Percentiles rank a stretch among this genome's conserved stretches.
Conservation (phyloP, 2,329 filamentous ascomycete genomes). For the Sporothrix inflata region DNA sequence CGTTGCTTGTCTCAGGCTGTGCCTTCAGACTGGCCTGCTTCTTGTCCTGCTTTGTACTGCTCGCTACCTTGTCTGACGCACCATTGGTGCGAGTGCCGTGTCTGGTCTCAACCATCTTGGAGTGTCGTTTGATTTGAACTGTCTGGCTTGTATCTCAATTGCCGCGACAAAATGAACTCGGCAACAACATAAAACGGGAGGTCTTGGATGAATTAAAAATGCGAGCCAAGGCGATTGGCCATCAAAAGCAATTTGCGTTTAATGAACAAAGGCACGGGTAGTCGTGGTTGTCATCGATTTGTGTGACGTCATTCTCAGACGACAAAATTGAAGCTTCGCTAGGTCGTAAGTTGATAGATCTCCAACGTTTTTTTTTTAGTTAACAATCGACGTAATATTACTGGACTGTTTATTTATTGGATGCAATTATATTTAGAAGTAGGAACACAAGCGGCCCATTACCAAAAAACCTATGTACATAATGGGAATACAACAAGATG, state of each 20-base stretch:
- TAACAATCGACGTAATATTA: no score
- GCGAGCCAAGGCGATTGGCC: background rate
- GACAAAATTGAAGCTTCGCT: background rate
- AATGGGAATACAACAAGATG: no score
- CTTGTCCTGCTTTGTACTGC: background rate
- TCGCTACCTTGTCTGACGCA: background rate
- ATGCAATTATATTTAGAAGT: background rate
- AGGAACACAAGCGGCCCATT: background rate
- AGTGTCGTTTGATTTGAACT: background rate
- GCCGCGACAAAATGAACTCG: background rate
- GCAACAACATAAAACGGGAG: background rate
- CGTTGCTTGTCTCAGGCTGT: background rate
- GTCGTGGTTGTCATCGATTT: conserved; percentile 1
- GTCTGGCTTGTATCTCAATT: conserved; percentile 1
- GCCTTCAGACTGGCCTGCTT: background rate
- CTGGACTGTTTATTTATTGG: background rate
- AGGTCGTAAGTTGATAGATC: no score
- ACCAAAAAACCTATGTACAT: background rate
- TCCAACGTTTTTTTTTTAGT: no score
- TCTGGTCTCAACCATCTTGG: conserved; percentile 19
- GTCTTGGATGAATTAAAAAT: background rate
- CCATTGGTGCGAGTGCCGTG: background rate
- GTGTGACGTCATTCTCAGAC: conserved; percentile 13
- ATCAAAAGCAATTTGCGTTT: background rate
- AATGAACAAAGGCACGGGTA: background rate